A percentile compares a stretch with the other conserved stretches of the same genome.
Evolutionary conservation across 1,284 basidiomycete species (phyloP).

Genomic region (Boletus albobrunnescens): DNA sequence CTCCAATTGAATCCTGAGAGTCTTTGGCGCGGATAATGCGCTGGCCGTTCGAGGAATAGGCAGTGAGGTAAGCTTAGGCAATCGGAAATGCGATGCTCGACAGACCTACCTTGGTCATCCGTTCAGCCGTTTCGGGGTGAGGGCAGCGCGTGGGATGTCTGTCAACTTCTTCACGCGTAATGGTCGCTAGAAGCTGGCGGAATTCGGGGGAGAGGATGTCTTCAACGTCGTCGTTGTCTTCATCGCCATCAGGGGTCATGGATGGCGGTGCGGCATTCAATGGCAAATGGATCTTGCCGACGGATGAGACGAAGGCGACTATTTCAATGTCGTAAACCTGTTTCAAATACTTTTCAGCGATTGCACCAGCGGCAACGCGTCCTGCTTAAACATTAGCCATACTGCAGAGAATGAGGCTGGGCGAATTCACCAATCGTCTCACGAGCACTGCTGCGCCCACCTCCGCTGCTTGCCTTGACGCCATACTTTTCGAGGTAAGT

Average conservation of each 20-base stretch:
- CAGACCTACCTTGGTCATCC: conserved; percentile 82
- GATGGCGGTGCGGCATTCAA: conserved; percentile 42
- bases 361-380: conserved; percentile 95
- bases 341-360: conserved; percentile 95
- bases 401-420: conserved; percentile 5
- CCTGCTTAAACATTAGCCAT: conserved; percentile 43
- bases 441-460: conserved; percentile 89
- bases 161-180: conserved; percentile 89
- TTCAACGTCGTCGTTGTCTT: conserved; percentile 67
- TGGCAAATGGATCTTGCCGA: conserved; percentile 88
- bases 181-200: conserved; percentile 70
- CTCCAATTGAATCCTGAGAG: conserved; percentile 91
- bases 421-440: conserved; percentile 83
- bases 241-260: conserved; percentile 39
- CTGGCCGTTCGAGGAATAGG: conserved; percentile 48
- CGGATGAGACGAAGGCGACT: conserved; percentile 94
- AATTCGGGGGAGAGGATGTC: conserved; percentile 86
- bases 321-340: conserved; percentile 89
- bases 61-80: conserved; percentile 7
- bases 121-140: conserved; percentile 80
- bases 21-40: conserved; percentile 93
- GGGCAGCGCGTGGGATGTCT: conserved; percentile 88
- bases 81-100: conserved; percentile 10
- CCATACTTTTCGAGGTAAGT: conserved; percentile 99
- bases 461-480: conserved; percentile 94